phyloP scores from a whole-genome alignment of 352 stramenopile genomes.

The Pythium apleroticum region DNA sequence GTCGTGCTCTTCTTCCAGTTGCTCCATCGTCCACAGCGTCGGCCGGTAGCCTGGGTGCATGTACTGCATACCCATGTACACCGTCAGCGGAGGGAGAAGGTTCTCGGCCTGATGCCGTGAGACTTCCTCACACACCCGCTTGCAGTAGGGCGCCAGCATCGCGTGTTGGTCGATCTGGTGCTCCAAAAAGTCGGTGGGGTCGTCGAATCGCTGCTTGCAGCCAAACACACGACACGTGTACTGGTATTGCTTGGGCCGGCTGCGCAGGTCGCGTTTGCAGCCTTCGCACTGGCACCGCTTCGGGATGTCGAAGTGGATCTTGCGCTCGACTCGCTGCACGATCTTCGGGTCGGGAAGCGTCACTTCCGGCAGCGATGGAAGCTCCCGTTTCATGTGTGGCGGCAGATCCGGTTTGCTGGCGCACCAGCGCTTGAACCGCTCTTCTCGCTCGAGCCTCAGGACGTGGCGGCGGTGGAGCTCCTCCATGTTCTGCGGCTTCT shows the following conservation, averaged over 20 bases:
- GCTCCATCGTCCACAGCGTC: slow-evolving; percentile 43
- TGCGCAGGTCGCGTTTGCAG: neutral
- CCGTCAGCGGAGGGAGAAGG: slow-evolving; percentile 45
- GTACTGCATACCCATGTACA: slow-evolving; percentile 55
- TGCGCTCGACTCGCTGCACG: slow-evolving; percentile 15
- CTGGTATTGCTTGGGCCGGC: neutral
- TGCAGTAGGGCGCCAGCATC: slow-evolving; percentile 37
- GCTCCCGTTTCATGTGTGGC: slow-evolving; percentile 12
- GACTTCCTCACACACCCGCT: slow-evolving; percentile 37
- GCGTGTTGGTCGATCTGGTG: slow-evolving; percentile 61
- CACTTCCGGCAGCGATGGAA: slow-evolving; percentile 11
- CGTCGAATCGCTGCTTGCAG: slow-evolving; percentile 29
- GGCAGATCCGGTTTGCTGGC: slow-evolving; percentile 5
- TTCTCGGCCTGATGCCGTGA: slow-evolving; percentile 33
- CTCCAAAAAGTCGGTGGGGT: slow-evolving; percentile 47
- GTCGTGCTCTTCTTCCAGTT: slow-evolving; percentile 41
- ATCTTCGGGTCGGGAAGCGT: slow-evolving; percentile 12
- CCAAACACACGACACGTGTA: slow-evolving; percentile 22
- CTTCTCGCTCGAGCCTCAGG: slow-evolving; percentile 1
- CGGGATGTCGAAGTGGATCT: neutral
- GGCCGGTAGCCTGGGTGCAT: slow-evolving; percentile 34
- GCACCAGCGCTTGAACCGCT: slow-evolving; percentile 11
- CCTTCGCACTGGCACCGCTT: slow-evolving; percentile 6
- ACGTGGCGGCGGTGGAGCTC: neutral
- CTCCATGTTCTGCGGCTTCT: neutral